Evolutionary conservation across 2,329 filamentous ascomycete species (phyloP), one percentile per base, ranked within the genome.

Genomic region (Akanthomyces muscarius): DNA sequence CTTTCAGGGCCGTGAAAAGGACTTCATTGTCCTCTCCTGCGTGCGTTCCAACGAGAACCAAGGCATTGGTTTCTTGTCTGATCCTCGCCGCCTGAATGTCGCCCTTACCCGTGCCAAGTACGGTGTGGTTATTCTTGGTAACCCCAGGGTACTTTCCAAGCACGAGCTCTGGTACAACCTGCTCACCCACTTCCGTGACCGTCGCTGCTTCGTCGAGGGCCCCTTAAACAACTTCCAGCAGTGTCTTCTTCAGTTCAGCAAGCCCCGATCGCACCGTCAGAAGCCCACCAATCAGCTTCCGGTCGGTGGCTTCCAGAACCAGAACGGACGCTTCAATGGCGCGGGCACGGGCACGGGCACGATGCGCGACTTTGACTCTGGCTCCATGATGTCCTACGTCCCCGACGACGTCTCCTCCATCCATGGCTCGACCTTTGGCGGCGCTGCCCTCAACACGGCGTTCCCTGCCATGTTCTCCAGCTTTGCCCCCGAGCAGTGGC

Each of bases 21-120:
- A 99, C 73, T 99, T 97, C 72, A 99, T 99, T 71, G 93, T 99
- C 45, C 82, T 99, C 38, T 98, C 95, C 65, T 99, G 95, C 73
- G 95, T 99, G 57, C 91, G 95, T 73, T 98, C 94, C 73, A 99
- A 99, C 74, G 95, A 99, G 71, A 96, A 98, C 75, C 95, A 99
- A 75, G 95, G 95, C 68, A 99, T 99, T 70, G 95, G 95, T 78
- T 99, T 99, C 86, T 81, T 99, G 81, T 98, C 93, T 65, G 95
- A 99, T 70, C 95, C 95, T 59, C 91, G 95, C 68, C 94, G 95
- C 82, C 87, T 99, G 71, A 99, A 99, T 73, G 95, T 99, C 25
- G 95, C 94, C 45, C 84, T 99, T 68, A 99, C 95, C 57, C 91
- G 95, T 80, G 95, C 95, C 66, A 98, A 97, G 77, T 99, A 94